These are phyloP conservation scores for Coprinellus micaceus DNA, from an alignment of 768 basidiomycete genomes.

Conservation along the genomic window DNA sequence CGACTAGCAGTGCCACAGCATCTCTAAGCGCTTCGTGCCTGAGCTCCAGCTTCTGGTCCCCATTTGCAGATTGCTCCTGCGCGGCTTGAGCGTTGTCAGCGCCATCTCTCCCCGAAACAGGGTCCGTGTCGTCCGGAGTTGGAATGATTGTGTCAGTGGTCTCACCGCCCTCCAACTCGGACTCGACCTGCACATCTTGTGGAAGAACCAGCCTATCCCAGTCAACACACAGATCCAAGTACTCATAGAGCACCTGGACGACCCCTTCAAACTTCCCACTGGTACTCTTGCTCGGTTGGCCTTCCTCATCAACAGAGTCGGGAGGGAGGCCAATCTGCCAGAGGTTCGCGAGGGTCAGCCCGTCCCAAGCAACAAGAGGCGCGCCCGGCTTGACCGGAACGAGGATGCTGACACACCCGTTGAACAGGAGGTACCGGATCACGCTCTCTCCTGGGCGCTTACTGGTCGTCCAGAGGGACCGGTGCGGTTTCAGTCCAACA, in stretches of 20 bases:
- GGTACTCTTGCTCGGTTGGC: constrained; percentile 19
- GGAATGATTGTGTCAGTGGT: not conserved
- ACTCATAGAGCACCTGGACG: constrained; percentile 55
- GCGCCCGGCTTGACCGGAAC: constrained; percentile 57
- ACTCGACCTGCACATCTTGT: constrained; percentile 9
- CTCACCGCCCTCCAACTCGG: not conserved
- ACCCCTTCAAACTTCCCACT: constrained; percentile 46
- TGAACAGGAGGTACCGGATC: constrained; percentile 56
- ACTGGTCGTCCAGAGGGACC: constrained; percentile 55
- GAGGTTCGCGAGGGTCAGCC: constrained; percentile 52
- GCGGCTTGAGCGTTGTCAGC: constrained; percentile 8
- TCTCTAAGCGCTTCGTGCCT: constrained; percentile 41
- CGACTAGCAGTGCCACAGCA: constrained; percentile 49
- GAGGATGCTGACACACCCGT: constrained; percentile 58
- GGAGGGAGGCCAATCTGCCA: constrained; percentile 48
- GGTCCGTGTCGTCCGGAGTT: not conserved
- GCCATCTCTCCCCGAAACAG: not conserved
- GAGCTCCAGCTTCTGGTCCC: constrained; percentile 14
- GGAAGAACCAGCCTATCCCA: constrained; percentile 49
- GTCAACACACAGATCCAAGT: constrained; percentile 57
- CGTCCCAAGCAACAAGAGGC: constrained; percentile 64
- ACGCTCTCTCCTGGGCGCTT: constrained; percentile 60
- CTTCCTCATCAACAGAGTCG: constrained; percentile 23
- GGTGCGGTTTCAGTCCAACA: constrained; percentile 59
- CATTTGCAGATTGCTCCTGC: not conserved